Evolutionary conservation across 192 early-diverging fungal genomes (phyloP).

Genomic region (Umbelopsis isabellina): DNA sequence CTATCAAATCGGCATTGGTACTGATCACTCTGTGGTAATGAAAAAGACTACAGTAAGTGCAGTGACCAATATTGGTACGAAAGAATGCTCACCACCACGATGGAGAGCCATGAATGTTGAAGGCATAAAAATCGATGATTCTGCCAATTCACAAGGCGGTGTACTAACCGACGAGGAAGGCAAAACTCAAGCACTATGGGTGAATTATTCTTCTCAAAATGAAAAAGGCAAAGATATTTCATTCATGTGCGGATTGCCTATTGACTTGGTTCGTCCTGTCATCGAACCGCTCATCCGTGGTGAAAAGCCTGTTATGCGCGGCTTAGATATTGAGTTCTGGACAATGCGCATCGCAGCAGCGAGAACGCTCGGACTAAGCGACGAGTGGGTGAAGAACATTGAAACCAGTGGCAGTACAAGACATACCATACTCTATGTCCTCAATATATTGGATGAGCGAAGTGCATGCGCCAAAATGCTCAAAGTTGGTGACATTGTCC

Average conservation of each 20-base stretch:
- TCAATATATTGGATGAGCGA: conserved; percentile 60
- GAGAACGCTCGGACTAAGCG: conserved; percentile 60
- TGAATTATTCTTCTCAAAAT: conserved; percentile 75
- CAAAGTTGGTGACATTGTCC: conserved; percentile 68
- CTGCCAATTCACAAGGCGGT: conserved; percentile 68
- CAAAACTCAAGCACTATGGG: conserved; percentile 63
- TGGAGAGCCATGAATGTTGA: conserved; percentile 59
- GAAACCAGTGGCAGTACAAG: conserved; percentile 52
- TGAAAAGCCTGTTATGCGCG: conserved; percentile 55
- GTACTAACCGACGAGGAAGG: conserved; percentile 64
- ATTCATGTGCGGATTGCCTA: conserved; percentile 62
- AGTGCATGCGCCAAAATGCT: conserved; percentile 58
- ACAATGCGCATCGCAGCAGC: conserved; percentile 64
- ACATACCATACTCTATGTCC: conserved; percentile 58
- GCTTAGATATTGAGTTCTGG: conserved; percentile 65
- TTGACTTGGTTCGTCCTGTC: conserved; percentile 51
- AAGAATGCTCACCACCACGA: conserved; percentile 70
- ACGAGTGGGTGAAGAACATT: conserved; percentile 59
- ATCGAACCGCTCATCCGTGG: conserved; percentile 52
- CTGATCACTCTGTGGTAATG: conserved; percentile 56
- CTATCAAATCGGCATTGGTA: conserved; percentile 58
- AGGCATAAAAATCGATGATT: conserved; percentile 72
- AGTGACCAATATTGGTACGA: conserved; percentile 66
- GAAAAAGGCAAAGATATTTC: conserved; percentile 64
- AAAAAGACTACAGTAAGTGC: conserved; percentile 65